Base-by-base conservation (phyloP, 1,139 yeast species). In the Pichia sp. region DNA sequence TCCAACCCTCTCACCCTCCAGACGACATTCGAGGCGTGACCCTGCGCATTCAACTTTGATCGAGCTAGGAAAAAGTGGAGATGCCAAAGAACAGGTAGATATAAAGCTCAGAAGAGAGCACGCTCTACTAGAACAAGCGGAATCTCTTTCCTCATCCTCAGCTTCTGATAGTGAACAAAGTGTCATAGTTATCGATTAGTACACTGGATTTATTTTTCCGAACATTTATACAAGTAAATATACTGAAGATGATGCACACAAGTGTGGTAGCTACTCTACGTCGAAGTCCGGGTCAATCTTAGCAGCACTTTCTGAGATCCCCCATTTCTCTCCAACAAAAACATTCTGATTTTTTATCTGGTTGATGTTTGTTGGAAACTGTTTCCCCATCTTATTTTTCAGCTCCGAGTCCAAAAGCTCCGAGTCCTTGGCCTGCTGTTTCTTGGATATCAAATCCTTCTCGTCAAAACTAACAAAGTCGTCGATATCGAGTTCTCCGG, bases 321-420 rank as follows among this genome's bases (percentile, higher is more conserved):
- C 80, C 81, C 81, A 77, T 56, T 77, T 76, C 54, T 74, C 79
- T 30, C 77, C 59, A 4, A 71, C 75, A 43, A 66, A 54, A 5
- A 62, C 62, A 26, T 63, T 63, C 71, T 64, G 58, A 68, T 72
- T 75, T 51, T 72, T 70, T 26, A 69, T 57, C n/a, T 68, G 65
- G 30, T 64, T 66, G 34, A 73, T 71, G 38, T 64, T 68, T 8
- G 64, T 68, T 2, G 74, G 73, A 23, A 69, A 55, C 13, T 58
- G 59, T 31, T 63, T 62, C 8, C 66, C 60, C 11, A 68, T 62
- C 13, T 64, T 65, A 36, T 67, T 65, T 49, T 64, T 62, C 43
- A 72, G 53, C 16, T 66, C 71, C 31, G 60, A 54, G 48, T 66
- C 65, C 31, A 62, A 57, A 15, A 71, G 54, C 44, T 57, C 51